Conservation (phyloP, 1,284 basidiomycete genomes). For the Ceratobasidium sp. region DNA sequence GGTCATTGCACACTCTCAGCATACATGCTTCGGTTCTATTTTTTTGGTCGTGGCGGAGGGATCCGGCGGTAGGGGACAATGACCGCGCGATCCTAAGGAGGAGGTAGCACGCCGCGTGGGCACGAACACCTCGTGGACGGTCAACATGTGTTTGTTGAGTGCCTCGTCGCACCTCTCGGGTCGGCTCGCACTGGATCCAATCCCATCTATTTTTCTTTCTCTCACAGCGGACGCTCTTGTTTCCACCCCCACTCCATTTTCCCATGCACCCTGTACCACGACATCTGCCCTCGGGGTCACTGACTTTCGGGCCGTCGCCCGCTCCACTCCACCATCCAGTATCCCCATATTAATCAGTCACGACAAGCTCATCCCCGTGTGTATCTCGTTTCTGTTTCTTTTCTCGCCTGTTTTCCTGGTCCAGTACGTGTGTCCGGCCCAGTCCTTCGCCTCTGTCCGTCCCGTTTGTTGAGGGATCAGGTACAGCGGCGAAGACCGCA, state of each 20-base stretch:
- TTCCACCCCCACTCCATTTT: conserved; percentile 9
- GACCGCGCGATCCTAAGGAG: conserved; percentile 27
- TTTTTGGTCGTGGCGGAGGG: conserved; percentile 18
- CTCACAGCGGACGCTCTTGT: conserved; percentile 42
- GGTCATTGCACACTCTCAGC: conserved; percentile 2
- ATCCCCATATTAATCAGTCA: conserved; percentile 19
- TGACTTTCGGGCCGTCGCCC: conserved; percentile 10
- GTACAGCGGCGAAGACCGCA: conserved; percentile 39
- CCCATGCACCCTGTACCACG: conserved; percentile 21
- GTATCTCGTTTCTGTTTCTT: conserved; percentile 10
- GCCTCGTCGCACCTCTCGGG: background rate
- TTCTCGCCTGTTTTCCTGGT: background rate
- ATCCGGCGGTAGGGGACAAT: conserved; percentile 31
- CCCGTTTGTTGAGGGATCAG: background rate
- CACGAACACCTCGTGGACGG: background rate
- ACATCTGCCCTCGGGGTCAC: conserved; percentile 11
- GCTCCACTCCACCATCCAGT: conserved; percentile 38
- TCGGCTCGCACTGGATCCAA: conserved; percentile 6
- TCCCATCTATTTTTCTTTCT: conserved; percentile 2
- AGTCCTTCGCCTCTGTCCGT: conserved; percentile 30
- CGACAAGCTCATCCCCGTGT: background rate
- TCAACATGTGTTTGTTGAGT: background rate
- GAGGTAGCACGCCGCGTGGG: conserved; percentile 40
- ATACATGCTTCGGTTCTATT: background rate
- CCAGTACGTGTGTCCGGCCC: conserved; percentile 10